A percentile compares a stretch with the other conserved stretches of the same genome.
Evolutionary conservation across 257 asterid species (phyloP).

Genomic region (Rauvolfia tetraphylla): DNA sequence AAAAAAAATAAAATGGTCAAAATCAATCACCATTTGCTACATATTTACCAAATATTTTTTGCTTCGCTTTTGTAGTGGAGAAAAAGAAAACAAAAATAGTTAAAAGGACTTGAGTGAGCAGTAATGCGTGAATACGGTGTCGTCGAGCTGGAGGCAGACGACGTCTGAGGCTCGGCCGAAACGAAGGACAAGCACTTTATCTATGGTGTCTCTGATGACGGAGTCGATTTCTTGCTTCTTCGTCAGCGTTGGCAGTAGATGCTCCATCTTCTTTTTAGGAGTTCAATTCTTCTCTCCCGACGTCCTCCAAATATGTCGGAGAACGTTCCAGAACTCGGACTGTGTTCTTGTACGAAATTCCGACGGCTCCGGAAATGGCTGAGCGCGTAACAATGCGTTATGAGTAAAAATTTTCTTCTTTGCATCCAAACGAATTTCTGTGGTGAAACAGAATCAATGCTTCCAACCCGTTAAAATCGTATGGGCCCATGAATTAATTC

Average conservation of each 20-base stretch:
- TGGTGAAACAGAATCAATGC: too few species aligned
- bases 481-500: too few species aligned
- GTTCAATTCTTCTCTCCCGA: too few species aligned
- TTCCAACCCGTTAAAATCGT: too few species aligned
- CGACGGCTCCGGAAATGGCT: too few species aligned
- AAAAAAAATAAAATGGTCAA: conserved; percentile 7
- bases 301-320: too few species aligned
- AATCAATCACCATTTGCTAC: neutral
- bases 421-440: too few species aligned
- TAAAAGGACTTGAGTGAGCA: neutral
- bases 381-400: too few species aligned
- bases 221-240: conserved; percentile 68
- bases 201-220: conserved; percentile 77
- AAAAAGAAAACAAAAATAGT: neutral
- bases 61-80: too few species aligned
- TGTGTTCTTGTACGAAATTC: too few species aligned
- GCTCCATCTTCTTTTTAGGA: conserved; percentile 67
- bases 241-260: conserved; percentile 53
- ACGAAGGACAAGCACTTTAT: conserved; percentile 93
- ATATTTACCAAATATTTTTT: neutral
- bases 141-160: conserved; percentile 82
- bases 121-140: conserved; percentile 40
- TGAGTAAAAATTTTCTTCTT: too few species aligned
- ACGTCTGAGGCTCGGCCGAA: conserved; percentile 73
- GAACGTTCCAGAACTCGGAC: too few species aligned